Evolutionary conservation across 176 grass and related monocot genomes (phyloP).

Genomic region (Oryza meridionalis): DNA sequence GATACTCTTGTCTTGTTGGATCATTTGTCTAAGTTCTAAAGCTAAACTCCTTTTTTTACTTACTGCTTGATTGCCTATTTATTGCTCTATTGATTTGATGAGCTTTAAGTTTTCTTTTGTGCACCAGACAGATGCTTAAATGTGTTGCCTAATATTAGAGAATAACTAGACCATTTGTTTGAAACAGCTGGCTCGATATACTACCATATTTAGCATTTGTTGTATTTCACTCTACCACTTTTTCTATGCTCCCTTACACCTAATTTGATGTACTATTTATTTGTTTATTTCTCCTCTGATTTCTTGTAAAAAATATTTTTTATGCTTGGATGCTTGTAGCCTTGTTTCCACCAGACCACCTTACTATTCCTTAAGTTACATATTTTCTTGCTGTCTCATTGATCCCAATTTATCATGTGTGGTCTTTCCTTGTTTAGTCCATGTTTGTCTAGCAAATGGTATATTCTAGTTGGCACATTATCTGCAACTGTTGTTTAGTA

Average conservation of each 20-base stretch:
- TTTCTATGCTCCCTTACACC: neutral
- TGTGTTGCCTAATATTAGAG: neutral
- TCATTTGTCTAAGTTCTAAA: slow-evolving; percentile 17
- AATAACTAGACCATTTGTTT: neutral
- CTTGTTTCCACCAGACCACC: neutral
- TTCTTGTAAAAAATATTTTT: slow-evolving; percentile 10
- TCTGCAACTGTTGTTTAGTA: slow-evolving; percentile 29
- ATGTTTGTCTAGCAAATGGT: slow-evolving; percentile 30
- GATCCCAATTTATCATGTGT: slow-evolving; percentile 32
- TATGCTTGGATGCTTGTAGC: slow-evolving; percentile 1
- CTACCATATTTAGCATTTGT: neutral
- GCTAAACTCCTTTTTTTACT: neutral
- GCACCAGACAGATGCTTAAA: neutral
- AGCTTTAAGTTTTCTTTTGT: slow-evolving; percentile 6
- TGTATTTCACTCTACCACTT: neutral
- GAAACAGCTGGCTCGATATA: neutral
- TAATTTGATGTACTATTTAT: neutral
- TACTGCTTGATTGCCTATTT: neutral
- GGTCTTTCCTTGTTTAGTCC: slow-evolving; percentile 28
- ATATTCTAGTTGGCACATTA: slow-evolving; percentile 32
- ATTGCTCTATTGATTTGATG: slow-evolving; percentile 1
- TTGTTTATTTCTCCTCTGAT: neutral
- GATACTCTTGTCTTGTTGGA: slow-evolving; percentile 8
- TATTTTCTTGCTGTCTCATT: slow-evolving; percentile 8
- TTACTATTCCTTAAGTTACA: slow-evolving; percentile 13